Evolutionary conservation across 208 protist species (phyloP), one percentile per base, ranked within the genome.

Genomic region (Trypanosoma platydactyli): DNA sequence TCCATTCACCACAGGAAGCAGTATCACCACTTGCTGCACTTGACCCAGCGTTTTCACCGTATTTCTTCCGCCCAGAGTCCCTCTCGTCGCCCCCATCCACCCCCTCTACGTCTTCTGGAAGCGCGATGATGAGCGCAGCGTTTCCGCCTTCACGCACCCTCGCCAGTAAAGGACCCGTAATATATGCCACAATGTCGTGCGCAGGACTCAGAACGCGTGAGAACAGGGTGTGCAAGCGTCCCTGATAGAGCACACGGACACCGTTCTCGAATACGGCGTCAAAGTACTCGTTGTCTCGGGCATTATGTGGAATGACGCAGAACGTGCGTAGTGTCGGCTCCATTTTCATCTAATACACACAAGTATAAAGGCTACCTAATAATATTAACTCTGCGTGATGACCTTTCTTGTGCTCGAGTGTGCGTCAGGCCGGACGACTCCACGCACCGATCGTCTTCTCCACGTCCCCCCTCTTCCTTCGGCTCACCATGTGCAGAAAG

Each of bases 201-300:
- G 88, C 84, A 16, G 88, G 78, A 66, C 84, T 91, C 18, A 94
- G 61, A 1, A 94, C 84, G 46, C 59, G 73, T 4, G 74, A 79
- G 38, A 79, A 72, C 12, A 86, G 59, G 3, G 77, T 71, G 29
- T 77, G 68, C 27, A 85, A 42, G 22, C 79, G 77, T 4, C 73
- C 78, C 3, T 83, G 60, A 64, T 81, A 67, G 30, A 73, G 57
- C 13, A 80, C 76, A 3, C 81, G 80, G 7, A 89, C 24, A 24
- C 81, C 81, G 42, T 94, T 85, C 25, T 92, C 85, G 50, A 85
- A 90, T 38, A 94, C 88, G 40, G 70, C 88, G 24, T 90, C 79
- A 62, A 89, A 94, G 68, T 86, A 90, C 46, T 73, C 68, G 40
- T 78, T 71, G n/a, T 76, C 74, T 7, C 86, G 88, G 35, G 80